A percentile compares a stretch with the other conserved stretches of the same genome.
Evolutionary conservation across 106 monocot species (phyloP).

Genomic region (Phalaenopsis equestris): DNA sequence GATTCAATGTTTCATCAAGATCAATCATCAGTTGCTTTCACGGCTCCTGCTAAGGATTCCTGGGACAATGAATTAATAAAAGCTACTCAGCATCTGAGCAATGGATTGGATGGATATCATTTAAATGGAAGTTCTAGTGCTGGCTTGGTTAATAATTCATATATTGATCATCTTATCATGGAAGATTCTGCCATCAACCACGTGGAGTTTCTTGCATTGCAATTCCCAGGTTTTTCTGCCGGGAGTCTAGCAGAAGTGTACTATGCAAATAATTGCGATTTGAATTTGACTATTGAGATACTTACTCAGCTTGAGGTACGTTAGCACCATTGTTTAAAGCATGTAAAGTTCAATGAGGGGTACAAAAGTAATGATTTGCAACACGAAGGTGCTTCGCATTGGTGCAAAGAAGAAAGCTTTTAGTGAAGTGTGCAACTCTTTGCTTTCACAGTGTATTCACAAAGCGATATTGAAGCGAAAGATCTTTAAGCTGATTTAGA

Average conservation of each 20-base stretch:
- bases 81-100: slow-evolving; percentile 18
- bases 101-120: slow-evolving; percentile 17
- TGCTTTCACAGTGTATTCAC: neutral
- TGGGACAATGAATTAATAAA: slow-evolving; percentile 14
- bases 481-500: neutral
- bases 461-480: neutral
- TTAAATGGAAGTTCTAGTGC: slow-evolving; percentile 21
- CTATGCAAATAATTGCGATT: slow-evolving; percentile 31
- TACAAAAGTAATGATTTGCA: neutral
- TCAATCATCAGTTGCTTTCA: slow-evolving; percentile 16
- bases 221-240: slow-evolving; percentile 33
- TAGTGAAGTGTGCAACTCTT: neutral
- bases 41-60: slow-evolving; percentile 9
- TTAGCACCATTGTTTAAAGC: neutral
- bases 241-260: slow-evolving; percentile 28
- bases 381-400: neutral
- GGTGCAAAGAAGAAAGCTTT: slow-evolving; percentile 1
- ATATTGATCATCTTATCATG: slow-evolving; percentile 5
- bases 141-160: slow-evolving; percentile 18
- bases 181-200: slow-evolving; percentile 12
- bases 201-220: slow-evolving; percentile 22
- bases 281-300: slow-evolving; percentile 26
- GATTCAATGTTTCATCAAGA: slow-evolving; percentile 14
- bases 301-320: slow-evolving; percentile 31
- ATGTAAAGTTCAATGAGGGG: neutral